A percentile compares a stretch with the other conserved stretches of the same genome.
Conservation (phyloP, 1,284 basidiomycete species). For the Moesziomyces globuligerus region DNA sequence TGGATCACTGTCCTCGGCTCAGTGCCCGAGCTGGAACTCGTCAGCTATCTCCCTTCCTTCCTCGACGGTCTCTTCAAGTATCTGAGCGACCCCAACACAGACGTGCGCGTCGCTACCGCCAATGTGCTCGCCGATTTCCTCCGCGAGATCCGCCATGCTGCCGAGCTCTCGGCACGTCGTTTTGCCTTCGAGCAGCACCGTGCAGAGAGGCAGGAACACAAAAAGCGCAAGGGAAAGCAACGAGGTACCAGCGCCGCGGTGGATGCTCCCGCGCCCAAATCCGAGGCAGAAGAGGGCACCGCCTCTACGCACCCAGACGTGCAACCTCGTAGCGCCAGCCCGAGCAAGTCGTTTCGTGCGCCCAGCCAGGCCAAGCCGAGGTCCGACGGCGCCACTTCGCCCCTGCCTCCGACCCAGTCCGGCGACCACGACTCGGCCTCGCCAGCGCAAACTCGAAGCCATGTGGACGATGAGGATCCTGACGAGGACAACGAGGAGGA, state of each 20-base stretch:
- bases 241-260: neutral
- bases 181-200: constrained; percentile 34
- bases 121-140: constrained; percentile 91
- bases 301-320: constrained; percentile 32
- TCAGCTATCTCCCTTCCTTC: constrained; percentile 93
- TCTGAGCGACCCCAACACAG: constrained; percentile 91
- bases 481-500: constrained; percentile 64
- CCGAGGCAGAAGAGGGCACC: constrained; percentile 69
- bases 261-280: constrained; percentile 1
- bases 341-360: constrained; percentile 24
- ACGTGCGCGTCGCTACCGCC: constrained; percentile 91
- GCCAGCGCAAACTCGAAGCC: neutral
- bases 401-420: constrained; percentile 11
- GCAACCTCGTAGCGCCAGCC: constrained; percentile 26
- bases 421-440: constrained; percentile 6
- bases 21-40: constrained; percentile 93
- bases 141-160: constrained; percentile 74
- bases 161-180: constrained; percentile 39
- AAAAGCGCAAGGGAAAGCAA: constrained; percentile 72
- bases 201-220: constrained; percentile 26
- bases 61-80: constrained; percentile 90
- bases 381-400: constrained; percentile 22
- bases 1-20: constrained; percentile 98
- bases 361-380: constrained; percentile 4
- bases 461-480: constrained; percentile 20